These are phyloP conservation scores for Xylaria cubensis DNA, from an alignment of 495 filamentous ascomycete species.

Conservation along the genomic window DNA sequence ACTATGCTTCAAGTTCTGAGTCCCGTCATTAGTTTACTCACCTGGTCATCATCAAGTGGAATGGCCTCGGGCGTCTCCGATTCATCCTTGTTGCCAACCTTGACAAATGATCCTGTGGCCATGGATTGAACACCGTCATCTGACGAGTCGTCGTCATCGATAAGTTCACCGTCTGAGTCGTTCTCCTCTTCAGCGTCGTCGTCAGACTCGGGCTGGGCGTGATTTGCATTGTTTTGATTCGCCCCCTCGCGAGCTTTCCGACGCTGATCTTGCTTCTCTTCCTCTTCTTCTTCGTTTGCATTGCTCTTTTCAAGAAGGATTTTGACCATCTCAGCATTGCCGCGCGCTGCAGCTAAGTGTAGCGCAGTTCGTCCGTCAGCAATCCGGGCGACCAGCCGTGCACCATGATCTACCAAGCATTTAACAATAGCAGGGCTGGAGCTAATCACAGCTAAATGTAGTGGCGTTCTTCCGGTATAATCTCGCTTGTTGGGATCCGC, in stretches of 20 bases:
- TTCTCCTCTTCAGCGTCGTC: conserved; percentile 38
- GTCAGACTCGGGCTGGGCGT: conserved; percentile 32
- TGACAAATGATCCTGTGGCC: conserved; percentile 71
- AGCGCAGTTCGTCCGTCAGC: conserved; percentile 81
- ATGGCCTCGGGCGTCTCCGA: conserved; percentile 40
- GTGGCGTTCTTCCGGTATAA: conserved; percentile 79
- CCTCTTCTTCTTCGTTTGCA: conserved; percentile 71
- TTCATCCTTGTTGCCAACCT: conserved; percentile 55
- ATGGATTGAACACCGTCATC: conserved; percentile 54
- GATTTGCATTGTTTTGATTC: conserved; percentile 15
- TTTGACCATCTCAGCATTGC: conserved; percentile 69
- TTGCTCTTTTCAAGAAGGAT: conserved; percentile 73
- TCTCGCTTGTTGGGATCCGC: conserved; percentile 70
- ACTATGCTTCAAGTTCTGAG: not conserved
- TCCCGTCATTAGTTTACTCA: not conserved
- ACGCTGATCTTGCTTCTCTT: conserved; percentile 59
- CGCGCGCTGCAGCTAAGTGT: conserved; percentile 75
- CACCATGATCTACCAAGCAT: conserved; percentile 72
- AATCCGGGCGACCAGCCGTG: conserved; percentile 71
- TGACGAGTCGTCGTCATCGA: conserved; percentile 39
- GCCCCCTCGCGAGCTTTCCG: conserved; percentile 42
- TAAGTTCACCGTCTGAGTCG: conserved; percentile 46
- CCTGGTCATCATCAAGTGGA: conserved; percentile 59
- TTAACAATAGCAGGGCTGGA: conserved; percentile 74
- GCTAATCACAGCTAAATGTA: conserved; percentile 74